phyloP scores from a whole-genome alignment of 1,284 basidiomycete species.

The Trichosporon coremiiforme region DNA sequence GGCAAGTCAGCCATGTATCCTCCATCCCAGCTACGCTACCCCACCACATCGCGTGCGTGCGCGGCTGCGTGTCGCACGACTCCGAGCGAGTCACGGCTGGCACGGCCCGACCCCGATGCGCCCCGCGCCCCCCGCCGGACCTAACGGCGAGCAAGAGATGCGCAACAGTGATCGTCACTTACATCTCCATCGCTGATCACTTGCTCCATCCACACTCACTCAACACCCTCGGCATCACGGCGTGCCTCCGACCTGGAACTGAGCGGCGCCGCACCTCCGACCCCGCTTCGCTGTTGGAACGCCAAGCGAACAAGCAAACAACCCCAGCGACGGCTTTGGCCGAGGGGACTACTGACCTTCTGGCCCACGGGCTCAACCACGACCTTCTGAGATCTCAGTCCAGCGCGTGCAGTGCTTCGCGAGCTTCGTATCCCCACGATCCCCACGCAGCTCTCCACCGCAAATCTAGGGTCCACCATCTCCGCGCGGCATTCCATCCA shows the following conservation, averaged over 20 bases:
- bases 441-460: too few species aligned
- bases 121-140: not conserved
- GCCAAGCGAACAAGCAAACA: not conserved
- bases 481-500: too few species aligned
- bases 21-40: not conserved
- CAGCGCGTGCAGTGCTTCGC: too few species aligned
- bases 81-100: conserved; percentile 9
- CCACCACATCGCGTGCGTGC: too few species aligned
- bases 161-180: not conserved
- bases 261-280: not conserved
- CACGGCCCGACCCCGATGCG: not conserved
- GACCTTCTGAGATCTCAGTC: not conserved
- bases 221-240: not conserved
- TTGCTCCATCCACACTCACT: not conserved
- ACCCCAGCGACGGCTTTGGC: too few species aligned
- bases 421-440: not conserved
- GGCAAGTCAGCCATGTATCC: not conserved
- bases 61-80: not conserved
- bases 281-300: too few species aligned
- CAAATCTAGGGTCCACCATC: too few species aligned
- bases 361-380: not conserved
- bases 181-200: not conserved
- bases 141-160: not conserved
- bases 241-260: not conserved
- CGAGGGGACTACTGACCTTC: too few species aligned